phyloP scores from a whole-genome alignment of 2,329 filamentous ascomycete genomes.

The Thyridium curvatum region DNA sequence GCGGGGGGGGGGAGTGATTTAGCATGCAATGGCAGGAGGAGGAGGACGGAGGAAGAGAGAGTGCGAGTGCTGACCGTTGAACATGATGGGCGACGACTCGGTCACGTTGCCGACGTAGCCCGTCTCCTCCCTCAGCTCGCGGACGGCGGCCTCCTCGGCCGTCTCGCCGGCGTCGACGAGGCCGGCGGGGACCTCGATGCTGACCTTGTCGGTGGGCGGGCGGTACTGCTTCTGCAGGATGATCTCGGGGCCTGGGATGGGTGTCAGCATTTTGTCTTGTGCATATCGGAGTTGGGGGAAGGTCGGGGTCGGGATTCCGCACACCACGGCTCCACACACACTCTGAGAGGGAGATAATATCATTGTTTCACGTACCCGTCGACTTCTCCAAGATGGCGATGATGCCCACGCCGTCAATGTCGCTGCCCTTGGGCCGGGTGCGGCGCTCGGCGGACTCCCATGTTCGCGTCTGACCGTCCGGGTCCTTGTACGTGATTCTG shows the following conservation, averaged over 20 bases:
- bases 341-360: background rate
- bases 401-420: constrained; percentile 69
- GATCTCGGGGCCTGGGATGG: constrained; percentile 40
- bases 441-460: constrained; percentile 72
- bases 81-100: constrained; percentile 60
- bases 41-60: background rate
- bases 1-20: background rate
- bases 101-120: constrained; percentile 52
- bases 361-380: constrained; percentile 23
- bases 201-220: constrained; percentile 51
- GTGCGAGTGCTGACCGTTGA: constrained; percentile 38
- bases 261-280: background rate
- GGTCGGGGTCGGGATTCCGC: no score
- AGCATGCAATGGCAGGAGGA: background rate
- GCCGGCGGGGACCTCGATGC: constrained; percentile 60
- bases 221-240: constrained; percentile 63
- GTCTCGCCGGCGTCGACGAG: constrained; percentile 57
- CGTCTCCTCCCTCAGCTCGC: constrained; percentile 62
- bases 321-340: no score
- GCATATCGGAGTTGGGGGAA: background rate
- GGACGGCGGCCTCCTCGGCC: constrained; percentile 52
- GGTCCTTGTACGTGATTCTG: constrained; percentile 60
- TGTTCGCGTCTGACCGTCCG: constrained; percentile 48
- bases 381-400: constrained; percentile 58
- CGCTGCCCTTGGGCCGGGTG: constrained; percentile 54